Base-by-base conservation (phyloP, 2,329 filamentous ascomycete species). In the Lanzia echinophila region DNA sequence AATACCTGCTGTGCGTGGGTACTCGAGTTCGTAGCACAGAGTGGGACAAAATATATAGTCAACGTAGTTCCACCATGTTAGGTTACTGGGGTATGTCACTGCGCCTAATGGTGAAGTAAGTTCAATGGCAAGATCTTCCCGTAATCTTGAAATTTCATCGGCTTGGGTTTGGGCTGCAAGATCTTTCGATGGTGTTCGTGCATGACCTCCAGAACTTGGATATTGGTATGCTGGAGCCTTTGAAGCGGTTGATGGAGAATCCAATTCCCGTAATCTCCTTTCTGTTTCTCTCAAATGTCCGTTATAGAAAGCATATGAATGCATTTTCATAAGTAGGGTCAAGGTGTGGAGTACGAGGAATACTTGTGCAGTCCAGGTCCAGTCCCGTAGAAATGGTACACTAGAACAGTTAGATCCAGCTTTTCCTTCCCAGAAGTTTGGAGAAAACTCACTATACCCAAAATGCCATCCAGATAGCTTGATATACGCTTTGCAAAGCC, bases 281-380 rank as follows among this genome's bases (percentile, higher is more conserved):
- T 95, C 82, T 0, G 90, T 95, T 69, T 94, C 89, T 62, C 87
- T 88, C 15, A 99, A 77, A 70, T 99, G 94, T 11, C 94, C 94
- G 65, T 96, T 97, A 75, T 99, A 99, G 70, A 97, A 99, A 22
- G 90, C 88, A 67, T 96, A 99, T 6, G 91, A 96, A 70, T 99
- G 94, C 83, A 97, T 94, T 76, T 99, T 99, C 94, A 99, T 99
- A 48, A 96, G 83, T 19, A 99, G 78, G 7, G 89, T 86, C 71
- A 99, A 83, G 42, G 90, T 86, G 71, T 99, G 94, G 33, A 99
- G 76, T 11, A 91, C 86, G 63, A 99, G 81, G 70, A 95, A 99
- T 38, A 99, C 94, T 67, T 97, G 94, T 2, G 92, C 86, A 0
- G 94, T 99, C 94, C 94, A 99, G 2, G 90, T 88, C 94, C 94